Evolutionary conservation across 2,329 filamentous ascomycete genomes (phyloP).

Genomic region (Penicillium crustosum): DNA sequence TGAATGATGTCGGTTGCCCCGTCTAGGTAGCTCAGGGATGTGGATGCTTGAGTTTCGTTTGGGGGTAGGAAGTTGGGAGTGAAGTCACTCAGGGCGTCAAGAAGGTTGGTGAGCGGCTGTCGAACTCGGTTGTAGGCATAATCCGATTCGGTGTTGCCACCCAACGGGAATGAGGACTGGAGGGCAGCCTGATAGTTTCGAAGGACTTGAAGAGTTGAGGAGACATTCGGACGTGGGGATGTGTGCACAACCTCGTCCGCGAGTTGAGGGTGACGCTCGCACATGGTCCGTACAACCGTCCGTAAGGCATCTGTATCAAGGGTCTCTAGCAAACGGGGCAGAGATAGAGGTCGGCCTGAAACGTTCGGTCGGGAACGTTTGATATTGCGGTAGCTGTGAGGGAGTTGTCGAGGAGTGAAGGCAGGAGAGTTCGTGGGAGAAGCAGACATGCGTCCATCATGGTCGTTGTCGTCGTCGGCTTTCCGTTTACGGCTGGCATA

Average conservation of each 20-base stretch:
- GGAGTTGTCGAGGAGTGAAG: constrained; percentile 66
- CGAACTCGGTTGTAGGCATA: constrained; percentile 94
- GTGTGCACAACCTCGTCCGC: constrained; percentile 78
- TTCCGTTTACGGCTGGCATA: constrained; percentile 73
- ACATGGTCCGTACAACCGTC: constrained; percentile 83
- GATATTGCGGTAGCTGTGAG: constrained; percentile 62
- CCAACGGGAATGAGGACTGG: constrained; percentile 76
- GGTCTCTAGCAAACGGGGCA: constrained; percentile 86
- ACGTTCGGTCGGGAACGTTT: constrained; percentile 69
- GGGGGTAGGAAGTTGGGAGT: constrained; percentile 94
- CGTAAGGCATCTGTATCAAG: constrained; percentile 82
- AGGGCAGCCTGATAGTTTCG: constrained; percentile 77
- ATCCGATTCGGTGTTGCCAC: constrained; percentile 80
- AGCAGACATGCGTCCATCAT: constrained; percentile 84
- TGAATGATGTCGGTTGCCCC: constrained; percentile 89
- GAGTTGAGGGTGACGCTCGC: constrained; percentile 83
- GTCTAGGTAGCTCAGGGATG: constrained; percentile 84
- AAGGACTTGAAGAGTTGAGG: constrained; percentile 76
- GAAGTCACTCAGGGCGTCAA: constrained; percentile 90
- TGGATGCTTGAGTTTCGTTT: constrained; percentile 77
- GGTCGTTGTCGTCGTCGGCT: constrained; percentile 68
- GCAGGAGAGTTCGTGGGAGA: constrained; percentile 83
- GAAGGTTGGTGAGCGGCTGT: constrained; percentile 72
- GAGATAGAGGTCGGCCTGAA: constrained; percentile 62
- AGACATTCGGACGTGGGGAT: constrained; percentile 82